Conservation (phyloP, 2,329 filamentous ascomycete genomes). For the Fusarium sarcochroum region DNA sequence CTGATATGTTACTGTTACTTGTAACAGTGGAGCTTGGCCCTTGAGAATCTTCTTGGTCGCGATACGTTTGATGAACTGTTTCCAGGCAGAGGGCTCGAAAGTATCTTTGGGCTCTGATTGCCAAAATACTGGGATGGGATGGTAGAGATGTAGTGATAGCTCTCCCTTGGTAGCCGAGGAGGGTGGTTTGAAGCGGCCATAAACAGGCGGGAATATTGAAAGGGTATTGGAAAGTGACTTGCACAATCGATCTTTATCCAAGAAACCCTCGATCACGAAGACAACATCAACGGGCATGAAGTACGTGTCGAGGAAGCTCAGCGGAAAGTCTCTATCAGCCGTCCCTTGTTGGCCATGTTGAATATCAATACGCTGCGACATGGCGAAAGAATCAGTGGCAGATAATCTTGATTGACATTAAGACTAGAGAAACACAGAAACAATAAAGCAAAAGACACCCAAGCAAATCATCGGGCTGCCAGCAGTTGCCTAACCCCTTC, state of each 20-base stretch:
- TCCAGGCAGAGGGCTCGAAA: background rate
- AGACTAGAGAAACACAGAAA: too few species aligned
- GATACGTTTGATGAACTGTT: background rate
- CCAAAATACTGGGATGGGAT: background rate
- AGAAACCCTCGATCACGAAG: background rate
- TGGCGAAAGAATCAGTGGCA: background rate
- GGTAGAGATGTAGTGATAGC: background rate
- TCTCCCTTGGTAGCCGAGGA: background rate
- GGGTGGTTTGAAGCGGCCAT: background rate
- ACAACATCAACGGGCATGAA: background rate
- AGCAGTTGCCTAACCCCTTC: background rate
- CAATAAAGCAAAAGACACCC: background rate
- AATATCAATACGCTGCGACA: background rate
- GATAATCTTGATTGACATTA: too few species aligned
- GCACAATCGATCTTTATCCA: background rate
- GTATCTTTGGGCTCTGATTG: background rate
- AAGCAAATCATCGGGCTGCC: background rate
- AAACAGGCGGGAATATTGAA: background rate
- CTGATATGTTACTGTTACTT: background rate
- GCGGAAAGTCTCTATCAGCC: background rate
- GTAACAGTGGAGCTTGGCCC: background rate
- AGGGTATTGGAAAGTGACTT: background rate
- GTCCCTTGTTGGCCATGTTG: background rate
- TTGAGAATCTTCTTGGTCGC: background rate
- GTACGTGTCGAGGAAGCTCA: constrained; percentile 2